phyloP scores from a whole-genome alignment of 1,284 basidiomycete species.

The Pterula multifida region DNA sequence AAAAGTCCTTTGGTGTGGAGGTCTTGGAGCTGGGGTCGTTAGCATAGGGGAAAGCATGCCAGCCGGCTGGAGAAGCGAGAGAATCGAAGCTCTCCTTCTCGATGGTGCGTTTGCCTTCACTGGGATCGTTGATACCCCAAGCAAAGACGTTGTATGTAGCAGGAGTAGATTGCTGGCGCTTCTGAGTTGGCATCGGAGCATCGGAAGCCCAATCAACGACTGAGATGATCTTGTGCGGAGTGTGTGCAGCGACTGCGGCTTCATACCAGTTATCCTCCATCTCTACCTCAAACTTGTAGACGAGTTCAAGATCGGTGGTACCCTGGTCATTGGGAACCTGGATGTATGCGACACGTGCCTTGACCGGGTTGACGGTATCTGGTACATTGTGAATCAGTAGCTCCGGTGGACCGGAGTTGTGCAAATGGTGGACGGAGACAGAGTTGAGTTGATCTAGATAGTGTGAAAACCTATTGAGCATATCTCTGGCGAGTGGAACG shows the following conservation, averaged over 20 bases:
- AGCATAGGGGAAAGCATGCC: constrained; percentile 63
- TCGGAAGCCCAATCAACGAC: constrained; percentile 81
- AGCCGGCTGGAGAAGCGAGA: constrained; percentile 76
- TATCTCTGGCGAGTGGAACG: constrained; percentile 31
- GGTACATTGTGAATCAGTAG: constrained; percentile 48
- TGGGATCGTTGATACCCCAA: constrained; percentile 70
- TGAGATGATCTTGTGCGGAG: constrained; percentile 61
- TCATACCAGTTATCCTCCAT: constrained; percentile 84
- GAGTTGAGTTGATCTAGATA: constrained; percentile 40
- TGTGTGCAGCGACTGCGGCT: constrained; percentile 47
- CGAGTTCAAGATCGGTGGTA: constrained; percentile 4
- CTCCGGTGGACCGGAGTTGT: constrained; percentile 25
- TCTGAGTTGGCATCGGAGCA: constrained; percentile 35
- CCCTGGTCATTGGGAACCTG: constrained; percentile 54
- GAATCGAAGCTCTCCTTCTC: constrained; percentile 55
- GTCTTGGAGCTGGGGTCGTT: constrained; percentile 38
- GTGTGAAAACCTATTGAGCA: constrained; percentile 37
- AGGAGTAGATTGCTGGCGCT: constrained; percentile 20
- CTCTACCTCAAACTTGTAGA: constrained; percentile 63
- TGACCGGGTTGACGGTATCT: constrained; percentile 61
- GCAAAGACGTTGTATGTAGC: constrained; percentile 59
- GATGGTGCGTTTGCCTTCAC: constrained; percentile 42
- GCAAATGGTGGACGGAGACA: constrained; percentile 35
- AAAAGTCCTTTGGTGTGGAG: constrained; percentile 23
- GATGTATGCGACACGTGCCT: constrained; percentile 57